Evolutionary conservation across 1,284 basidiomycete genomes (phyloP).

Genomic region (Dichomitus squalens): DNA sequence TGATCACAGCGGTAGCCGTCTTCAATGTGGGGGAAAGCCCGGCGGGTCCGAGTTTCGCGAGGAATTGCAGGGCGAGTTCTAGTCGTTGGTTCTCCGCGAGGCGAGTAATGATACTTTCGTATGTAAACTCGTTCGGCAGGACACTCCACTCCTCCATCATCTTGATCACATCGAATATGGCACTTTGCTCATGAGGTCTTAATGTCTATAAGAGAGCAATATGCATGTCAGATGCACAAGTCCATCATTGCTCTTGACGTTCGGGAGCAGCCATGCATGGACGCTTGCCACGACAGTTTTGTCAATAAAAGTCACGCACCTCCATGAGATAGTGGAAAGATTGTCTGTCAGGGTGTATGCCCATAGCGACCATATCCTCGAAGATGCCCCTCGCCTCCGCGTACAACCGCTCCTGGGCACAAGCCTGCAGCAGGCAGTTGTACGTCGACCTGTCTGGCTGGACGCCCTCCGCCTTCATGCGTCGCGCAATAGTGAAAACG

Average conservation of each 20-base stretch:
- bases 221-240: no score
- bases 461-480: conserved; percentile 58
- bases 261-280: not conserved
- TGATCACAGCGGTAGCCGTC: conserved; percentile 51
- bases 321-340: conserved; percentile 68
- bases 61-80: conserved; percentile 62
- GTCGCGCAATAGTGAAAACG: conserved; percentile 32
- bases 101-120: conserved; percentile 53
- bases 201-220: not conserved
- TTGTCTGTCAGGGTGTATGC: conserved; percentile 55
- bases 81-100: conserved; percentile 50
- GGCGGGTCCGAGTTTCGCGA: conserved; percentile 51
- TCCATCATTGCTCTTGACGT: not conserved
- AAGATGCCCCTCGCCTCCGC: conserved; percentile 69
- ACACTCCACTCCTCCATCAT: conserved; percentile 54
- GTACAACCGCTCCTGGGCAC: conserved; percentile 43
- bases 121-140: conserved; percentile 53
- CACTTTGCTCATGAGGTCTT: conserved; percentile 17
- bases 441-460: conserved; percentile 58
- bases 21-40: conserved; percentile 51
- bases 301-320: conserved; percentile 50
- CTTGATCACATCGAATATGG: conserved; percentile 36
- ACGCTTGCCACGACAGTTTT: no score
- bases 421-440: conserved; percentile 51
- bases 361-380: conserved; percentile 68